Evolutionary conservation across 768 basidiomycete species (phyloP).

Genomic region (Asterophora parasitica): DNA sequence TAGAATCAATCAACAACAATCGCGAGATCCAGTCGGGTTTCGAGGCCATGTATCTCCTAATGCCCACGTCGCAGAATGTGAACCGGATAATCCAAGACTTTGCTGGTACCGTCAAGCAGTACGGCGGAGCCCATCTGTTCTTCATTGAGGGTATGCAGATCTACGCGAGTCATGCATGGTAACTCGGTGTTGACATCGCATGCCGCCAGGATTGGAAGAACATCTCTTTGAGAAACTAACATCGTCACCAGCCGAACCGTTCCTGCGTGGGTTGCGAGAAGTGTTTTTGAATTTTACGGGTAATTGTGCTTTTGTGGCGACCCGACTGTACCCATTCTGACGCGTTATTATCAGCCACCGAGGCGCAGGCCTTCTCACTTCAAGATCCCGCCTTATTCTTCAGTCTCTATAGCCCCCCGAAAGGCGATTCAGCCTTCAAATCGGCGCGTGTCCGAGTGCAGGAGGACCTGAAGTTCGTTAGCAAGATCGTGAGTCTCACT

Average conservation of each 20-base stretch:
- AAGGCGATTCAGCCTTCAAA: slow-evolving; percentile 61
- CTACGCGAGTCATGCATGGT: neutral
- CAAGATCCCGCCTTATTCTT: slow-evolving; percentile 80
- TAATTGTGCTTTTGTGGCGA: slow-evolving; percentile 33
- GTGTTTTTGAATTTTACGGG: slow-evolving; percentile 93
- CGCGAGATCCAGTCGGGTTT: slow-evolving; percentile 81
- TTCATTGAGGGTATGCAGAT: slow-evolving; percentile 72
- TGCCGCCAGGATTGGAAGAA: slow-evolving; percentile 65
- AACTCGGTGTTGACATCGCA: slow-evolving; percentile 1
- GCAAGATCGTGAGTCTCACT: slow-evolving; percentile 56
- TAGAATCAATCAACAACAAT: slow-evolving; percentile 82
- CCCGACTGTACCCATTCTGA: slow-evolving; percentile 1
- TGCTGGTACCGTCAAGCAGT: slow-evolving; percentile 50
- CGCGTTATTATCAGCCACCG: slow-evolving; percentile 51
- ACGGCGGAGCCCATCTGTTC: slow-evolving; percentile 85
- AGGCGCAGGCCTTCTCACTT: slow-evolving; percentile 81
- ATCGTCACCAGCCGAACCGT: slow-evolving; percentile 69
- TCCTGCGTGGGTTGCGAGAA: slow-evolving; percentile 76
- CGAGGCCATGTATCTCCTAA: slow-evolving; percentile 91
- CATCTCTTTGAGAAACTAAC: slow-evolving; percentile 70
- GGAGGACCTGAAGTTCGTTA: slow-evolving; percentile 77
- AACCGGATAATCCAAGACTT: slow-evolving; percentile 90
- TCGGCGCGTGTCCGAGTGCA: slow-evolving; percentile 72
- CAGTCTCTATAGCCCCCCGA: slow-evolving; percentile 82
- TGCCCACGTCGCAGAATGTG: slow-evolving; percentile 93